A percentile compares a stretch with the other conserved stretches of the same genome.
These are phyloP conservation scores for Neofusicoccum parvum DNA, from an alignment of 2,329 filamentous ascomycete genomes.

Conservation along the genomic window DNA sequence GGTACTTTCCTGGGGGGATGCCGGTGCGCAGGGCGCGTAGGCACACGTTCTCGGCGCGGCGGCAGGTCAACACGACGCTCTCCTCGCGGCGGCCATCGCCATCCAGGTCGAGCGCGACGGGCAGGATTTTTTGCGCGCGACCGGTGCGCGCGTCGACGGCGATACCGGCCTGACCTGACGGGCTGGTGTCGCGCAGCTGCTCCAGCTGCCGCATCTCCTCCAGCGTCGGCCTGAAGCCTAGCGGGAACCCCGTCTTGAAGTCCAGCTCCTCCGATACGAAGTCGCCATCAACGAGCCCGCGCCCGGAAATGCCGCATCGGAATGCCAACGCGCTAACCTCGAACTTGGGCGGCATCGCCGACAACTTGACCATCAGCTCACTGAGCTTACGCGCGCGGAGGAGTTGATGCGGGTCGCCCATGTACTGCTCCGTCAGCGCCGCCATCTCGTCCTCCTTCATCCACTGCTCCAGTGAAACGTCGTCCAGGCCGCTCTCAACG, in stretches of 20 bases:
- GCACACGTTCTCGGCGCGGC: constrained; percentile 35
- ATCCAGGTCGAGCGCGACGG: constrained; percentile 40
- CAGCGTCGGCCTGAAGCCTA: constrained; percentile 29
- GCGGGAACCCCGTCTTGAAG: constrained; percentile 40
- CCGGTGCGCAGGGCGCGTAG: constrained; percentile 39
- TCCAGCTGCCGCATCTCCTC: constrained; percentile 30
- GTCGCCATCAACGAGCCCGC: constrained; percentile 33
- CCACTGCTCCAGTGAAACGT: constrained; percentile 43
- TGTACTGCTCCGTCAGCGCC: constrained; percentile 42
- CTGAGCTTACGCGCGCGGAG: constrained; percentile 34
- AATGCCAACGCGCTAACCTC: constrained; percentile 37
- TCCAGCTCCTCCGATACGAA: constrained; percentile 39
- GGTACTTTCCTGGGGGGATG: constrained; percentile 41
- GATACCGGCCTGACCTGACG: constrained; percentile 36
- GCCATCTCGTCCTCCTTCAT: constrained; percentile 46
- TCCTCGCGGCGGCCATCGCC: constrained; percentile 39
- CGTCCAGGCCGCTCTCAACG: constrained; percentile 42
- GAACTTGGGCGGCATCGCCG: constrained; percentile 39
- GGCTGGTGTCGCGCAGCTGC: constrained; percentile 30
- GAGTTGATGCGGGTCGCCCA: constrained; percentile 39
- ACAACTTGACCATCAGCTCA: constrained; percentile 40
- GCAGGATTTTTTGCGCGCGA: constrained; percentile 33
- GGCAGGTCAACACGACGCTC: constrained; percentile 39
- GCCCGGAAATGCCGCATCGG: constrained; percentile 35
- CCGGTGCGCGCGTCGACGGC: constrained; percentile 31